phyloP scores from a whole-genome alignment of 2,329 filamentous ascomycete genomes.

The Albophoma yamanashiensis region DNA sequence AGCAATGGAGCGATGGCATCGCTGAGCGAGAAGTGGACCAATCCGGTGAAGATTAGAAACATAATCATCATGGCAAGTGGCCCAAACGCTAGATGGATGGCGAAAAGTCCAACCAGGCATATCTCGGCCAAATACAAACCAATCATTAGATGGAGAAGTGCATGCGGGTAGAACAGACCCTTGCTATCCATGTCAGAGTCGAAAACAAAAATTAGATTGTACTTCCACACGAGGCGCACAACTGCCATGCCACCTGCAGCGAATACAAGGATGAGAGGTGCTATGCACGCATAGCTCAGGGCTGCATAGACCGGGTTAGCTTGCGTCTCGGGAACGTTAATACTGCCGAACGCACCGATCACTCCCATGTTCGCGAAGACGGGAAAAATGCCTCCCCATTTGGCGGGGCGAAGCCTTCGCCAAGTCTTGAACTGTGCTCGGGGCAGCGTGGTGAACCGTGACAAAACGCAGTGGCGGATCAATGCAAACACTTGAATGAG shows the following conservation, averaged over 20 bases:
- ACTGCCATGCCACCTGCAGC: slow-evolving; percentile 66
- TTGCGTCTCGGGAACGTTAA: not conserved
- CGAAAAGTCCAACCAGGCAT: slow-evolving; percentile 78
- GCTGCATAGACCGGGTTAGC: slow-evolving; percentile 32
- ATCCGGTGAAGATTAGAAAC: slow-evolving; percentile 61
- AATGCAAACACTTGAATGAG: slow-evolving; percentile 65
- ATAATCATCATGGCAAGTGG: slow-evolving; percentile 67
- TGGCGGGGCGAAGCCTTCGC: slow-evolving; percentile 60
- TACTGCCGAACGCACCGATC: slow-evolving; percentile 47
- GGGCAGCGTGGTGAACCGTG: slow-evolving; percentile 66
- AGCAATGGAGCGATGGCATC: slow-evolving; percentile 66
- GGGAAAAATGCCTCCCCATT: slow-evolving; percentile 77
- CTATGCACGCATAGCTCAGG: slow-evolving; percentile 78
- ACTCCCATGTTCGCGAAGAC: slow-evolving; percentile 73
- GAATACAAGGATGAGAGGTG: slow-evolving; percentile 75
- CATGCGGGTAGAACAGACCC: slow-evolving; percentile 78
- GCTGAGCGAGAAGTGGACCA: slow-evolving; percentile 68
- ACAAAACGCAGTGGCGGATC: slow-evolving; percentile 43
- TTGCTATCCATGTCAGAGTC: slow-evolving; percentile 78
- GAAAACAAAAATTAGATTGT: slow-evolving; percentile 82
- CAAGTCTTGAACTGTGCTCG: slow-evolving; percentile 72
- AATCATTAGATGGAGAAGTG: slow-evolving; percentile 73
- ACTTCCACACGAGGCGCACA: slow-evolving; percentile 81
- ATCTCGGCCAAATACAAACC: slow-evolving; percentile 76
- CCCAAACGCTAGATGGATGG: slow-evolving; percentile 53